Evolutionary conservation across 2,329 filamentous ascomycete species (phyloP), one percentile per base, ranked within the genome.

Genomic region (Pezicula rhizophila): DNA sequence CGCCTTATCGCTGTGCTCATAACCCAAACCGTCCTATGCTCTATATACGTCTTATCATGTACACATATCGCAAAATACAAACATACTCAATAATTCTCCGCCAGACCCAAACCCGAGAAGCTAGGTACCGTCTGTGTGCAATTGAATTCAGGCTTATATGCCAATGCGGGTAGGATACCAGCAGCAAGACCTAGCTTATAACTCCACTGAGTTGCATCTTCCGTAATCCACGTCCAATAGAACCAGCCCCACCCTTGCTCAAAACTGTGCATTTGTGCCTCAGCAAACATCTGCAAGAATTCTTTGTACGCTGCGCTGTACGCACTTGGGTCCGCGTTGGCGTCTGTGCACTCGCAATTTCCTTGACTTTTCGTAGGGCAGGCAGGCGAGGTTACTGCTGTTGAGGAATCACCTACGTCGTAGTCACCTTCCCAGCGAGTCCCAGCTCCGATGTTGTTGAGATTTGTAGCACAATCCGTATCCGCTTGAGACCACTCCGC

Each of bases 161-260:
- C 85, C 70, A 87, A 85, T 35, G 72, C 66, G 2, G 93, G 93
- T 69, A 99, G 67, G 42, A 92, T 89, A 0, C 89, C 89, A 2
- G 86, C 86, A 46, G 77, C 77, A 54, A 91, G 72, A 0, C 89
- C 91, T 55, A 82, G 75, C 68, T 91, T 83, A 72, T 93, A 96
- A 66, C 90, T 96, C 93, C 93, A 99, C 70, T 96, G 89, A 51
- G 83, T 75, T 43, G 87, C 84, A 56, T 70, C 76, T 73, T 97
- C 92, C 26, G 92, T 96, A 69, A 90, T 81, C 92, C 93, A 95
- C 31, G 91, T 97, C 93, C 93, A 99, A 70, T 99, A 99, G 71
- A 95, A 96, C 93, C 93, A 99, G 43, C 93, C 93, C 85, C 87
- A 93, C 5, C 88, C 89, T 54, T 85, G 83, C 68, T 97, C 92